phyloP scores from a whole-genome alignment of 768 basidiomycete species.

The Hygrocybe punicea region DNA sequence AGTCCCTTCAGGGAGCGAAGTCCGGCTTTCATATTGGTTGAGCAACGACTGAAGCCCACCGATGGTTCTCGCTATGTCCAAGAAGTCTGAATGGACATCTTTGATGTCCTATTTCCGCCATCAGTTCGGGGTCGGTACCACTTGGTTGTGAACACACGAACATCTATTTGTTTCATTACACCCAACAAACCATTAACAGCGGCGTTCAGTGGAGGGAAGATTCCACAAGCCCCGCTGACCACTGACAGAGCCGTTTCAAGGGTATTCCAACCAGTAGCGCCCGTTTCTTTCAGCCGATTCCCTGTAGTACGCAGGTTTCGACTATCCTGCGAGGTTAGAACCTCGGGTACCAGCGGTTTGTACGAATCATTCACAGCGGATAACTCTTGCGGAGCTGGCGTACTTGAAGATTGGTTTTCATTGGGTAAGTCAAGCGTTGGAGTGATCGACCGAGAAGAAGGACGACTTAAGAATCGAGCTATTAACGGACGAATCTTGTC shows the following conservation, averaged over 20 bases:
- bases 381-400: neutral
- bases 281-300: neutral
- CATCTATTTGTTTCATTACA: neutral
- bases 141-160: neutral
- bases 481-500: neutral
- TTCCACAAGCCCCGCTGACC: neutral
- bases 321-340: neutral
- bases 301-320: neutral
- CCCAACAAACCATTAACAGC: neutral
- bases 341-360: neutral
- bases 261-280: neutral
- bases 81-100: neutral
- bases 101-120: neutral
- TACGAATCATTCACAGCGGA: neutral
- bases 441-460: neutral
- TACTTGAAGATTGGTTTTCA: neutral
- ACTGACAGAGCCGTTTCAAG: neutral
- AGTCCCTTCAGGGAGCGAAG: neutral
- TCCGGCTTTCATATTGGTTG: neutral
- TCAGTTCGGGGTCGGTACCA: neutral
- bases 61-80: neutral
- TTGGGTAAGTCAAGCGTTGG: neutral
- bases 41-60: neutral
- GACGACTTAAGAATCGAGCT: neutral
- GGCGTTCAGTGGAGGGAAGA: neutral